A percentile compares a stretch with the other conserved stretches of the same genome.
Conservation (phyloP, 805 yeast species). For the Wickerhamiella lipophila region DNA sequence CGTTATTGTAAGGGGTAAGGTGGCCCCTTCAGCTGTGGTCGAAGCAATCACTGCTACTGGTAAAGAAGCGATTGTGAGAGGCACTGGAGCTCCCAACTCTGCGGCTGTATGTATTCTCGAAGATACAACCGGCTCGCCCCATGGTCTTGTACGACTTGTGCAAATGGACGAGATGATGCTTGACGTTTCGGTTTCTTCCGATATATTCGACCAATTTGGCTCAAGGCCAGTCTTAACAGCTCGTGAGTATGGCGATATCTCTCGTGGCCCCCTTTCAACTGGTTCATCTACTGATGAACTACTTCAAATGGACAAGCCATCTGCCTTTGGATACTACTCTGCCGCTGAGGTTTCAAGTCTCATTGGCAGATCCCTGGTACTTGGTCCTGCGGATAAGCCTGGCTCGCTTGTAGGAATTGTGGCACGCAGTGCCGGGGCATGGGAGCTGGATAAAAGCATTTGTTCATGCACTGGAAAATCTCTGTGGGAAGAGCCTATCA, state of each 20-base stretch:
- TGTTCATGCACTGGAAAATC: conserved; percentile 94
- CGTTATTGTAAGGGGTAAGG: conserved; percentile 54
- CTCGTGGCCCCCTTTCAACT: conserved; percentile 33
- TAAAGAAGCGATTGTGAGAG: conserved; percentile 81
- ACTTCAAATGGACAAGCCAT: conserved; percentile 20
- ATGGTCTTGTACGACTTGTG: conserved; percentile 80
- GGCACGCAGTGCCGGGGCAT: conserved; percentile 91
- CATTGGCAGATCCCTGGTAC: conserved; percentile 21
- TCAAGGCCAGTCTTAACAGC: neutral
- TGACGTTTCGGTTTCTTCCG: conserved; percentile 55
- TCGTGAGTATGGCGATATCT: conserved; percentile 61
- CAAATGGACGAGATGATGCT: conserved; percentile 49
- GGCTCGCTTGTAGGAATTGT: conserved; percentile 60
- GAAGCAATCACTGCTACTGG: conserved; percentile 60
- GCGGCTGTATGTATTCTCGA: conserved; percentile 90
- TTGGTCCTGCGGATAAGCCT: conserved; percentile 14
- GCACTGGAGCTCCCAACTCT: conserved; percentile 73
- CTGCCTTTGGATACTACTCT: neutral
- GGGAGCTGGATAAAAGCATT: conserved; percentile 90
- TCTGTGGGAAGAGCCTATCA: conserved; percentile 66
- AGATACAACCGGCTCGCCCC: conserved; percentile 51
- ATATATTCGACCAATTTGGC: neutral
- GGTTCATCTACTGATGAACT: conserved; percentile 27
- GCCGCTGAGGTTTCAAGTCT: conserved; percentile 6
- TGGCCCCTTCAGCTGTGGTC: conserved; percentile 67